A percentile compares a stretch with the other conserved stretches of the same genome.
phyloP scores from a whole-genome alignment of 23 red algal species.

The Gracilaria domingensis region DNA sequence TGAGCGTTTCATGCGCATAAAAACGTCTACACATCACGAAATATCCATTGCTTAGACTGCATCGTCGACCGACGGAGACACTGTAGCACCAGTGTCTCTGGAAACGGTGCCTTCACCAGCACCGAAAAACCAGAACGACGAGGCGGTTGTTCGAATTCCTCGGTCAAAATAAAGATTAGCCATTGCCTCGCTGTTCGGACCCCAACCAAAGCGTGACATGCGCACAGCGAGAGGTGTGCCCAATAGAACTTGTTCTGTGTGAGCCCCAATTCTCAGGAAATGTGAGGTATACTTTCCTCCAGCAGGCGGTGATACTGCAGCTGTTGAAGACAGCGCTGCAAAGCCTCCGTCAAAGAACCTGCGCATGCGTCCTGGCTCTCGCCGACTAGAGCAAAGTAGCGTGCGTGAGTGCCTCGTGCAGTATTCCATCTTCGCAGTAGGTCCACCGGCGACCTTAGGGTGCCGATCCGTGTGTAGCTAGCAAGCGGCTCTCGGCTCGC shows the following conservation, averaged over 20 bases:
- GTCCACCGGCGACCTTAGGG: too few relatives aligned
- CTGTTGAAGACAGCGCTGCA: background rate
- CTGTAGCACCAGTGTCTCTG: too few relatives aligned
- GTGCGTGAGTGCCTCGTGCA: background rate
- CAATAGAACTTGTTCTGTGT: conserved; percentile 25
- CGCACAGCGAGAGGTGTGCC: too few relatives aligned
- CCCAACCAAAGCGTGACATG: conserved; percentile 41
- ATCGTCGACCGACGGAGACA: too few relatives aligned
- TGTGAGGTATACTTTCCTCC: background rate
- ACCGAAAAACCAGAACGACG: too few relatives aligned
- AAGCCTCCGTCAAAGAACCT: too few relatives aligned
- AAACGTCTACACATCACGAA: too few relatives aligned
- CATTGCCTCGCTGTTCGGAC: background rate
- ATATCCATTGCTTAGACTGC: too few relatives aligned
- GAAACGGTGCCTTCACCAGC: too few relatives aligned
- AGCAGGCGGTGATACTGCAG: background rate
- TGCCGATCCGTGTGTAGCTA: background rate
- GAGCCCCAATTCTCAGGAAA: conserved; percentile 6
- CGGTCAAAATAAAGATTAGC: conserved; percentile 38
- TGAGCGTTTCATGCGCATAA: too few relatives aligned
- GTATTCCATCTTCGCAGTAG: too few relatives aligned
- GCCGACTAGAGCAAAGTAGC: conserved; percentile 23
- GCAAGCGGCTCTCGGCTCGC: conserved; percentile 2
- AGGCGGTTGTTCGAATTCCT: too few relatives aligned
- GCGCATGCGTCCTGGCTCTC: background rate